phyloP scores from a whole-genome alignment of 257 asterid species.

The Penstemon barbatus region DNA sequence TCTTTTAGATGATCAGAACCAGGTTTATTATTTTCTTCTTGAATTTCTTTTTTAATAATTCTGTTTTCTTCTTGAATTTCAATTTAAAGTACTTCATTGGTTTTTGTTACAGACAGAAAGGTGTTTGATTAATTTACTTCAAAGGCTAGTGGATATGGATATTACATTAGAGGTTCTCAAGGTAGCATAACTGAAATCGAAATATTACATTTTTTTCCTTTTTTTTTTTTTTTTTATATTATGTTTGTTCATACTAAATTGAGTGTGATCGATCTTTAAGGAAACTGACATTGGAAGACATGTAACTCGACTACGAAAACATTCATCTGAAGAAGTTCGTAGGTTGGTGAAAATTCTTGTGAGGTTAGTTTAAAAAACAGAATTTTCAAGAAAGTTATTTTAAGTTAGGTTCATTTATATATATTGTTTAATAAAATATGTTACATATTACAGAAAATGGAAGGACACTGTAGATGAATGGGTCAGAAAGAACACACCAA shows the following conservation, averaged over 20 bases:
- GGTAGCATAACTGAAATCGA: slow-evolving; percentile 28
- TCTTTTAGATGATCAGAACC: slow-evolving; percentile 41
- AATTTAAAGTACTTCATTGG: no score
- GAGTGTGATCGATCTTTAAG: slow-evolving; percentile 20
- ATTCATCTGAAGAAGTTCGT: slow-evolving; percentile 51
- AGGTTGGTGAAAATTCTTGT: slow-evolving; percentile 50
- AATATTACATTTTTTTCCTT: neutral
- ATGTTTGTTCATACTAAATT: neutral
- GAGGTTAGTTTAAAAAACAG: slow-evolving; percentile 30
- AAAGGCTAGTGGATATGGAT: slow-evolving; percentile 47
- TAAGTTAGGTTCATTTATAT: neutral
- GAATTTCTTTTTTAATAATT: neutral
- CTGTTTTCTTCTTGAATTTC: neutral
- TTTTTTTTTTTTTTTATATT: neutral
- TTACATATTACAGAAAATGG: slow-evolving; percentile 44
- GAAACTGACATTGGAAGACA: slow-evolving; percentile 59
- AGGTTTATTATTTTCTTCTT: slow-evolving; percentile 34
- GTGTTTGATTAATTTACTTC: slow-evolving; percentile 44
- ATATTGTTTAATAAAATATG: neutral
- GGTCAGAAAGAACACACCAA: slow-evolving; percentile 44
- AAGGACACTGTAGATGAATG: slow-evolving; percentile 59
- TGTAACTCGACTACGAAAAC: slow-evolving; percentile 47
- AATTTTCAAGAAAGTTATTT: neutral
- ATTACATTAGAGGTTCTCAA: slow-evolving; percentile 49
- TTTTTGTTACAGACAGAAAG: slow-evolving; percentile 30